Base-by-base conservation (phyloP, 2,329 filamentous ascomycete species). In the Penicillium sp. region DNA sequence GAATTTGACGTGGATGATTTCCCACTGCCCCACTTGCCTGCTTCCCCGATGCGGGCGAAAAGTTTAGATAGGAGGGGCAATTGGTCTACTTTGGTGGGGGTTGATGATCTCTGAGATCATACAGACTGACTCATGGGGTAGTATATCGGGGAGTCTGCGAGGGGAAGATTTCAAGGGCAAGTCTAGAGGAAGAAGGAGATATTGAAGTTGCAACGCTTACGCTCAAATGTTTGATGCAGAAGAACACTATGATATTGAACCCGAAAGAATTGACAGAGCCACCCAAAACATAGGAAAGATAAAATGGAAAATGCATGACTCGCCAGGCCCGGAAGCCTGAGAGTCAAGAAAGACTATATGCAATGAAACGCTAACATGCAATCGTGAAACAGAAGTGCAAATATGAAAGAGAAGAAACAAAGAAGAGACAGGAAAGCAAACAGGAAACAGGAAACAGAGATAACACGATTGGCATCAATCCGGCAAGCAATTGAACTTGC, bases 31-130 rank as follows among this genome's bases (percentile, higher is more conserved):
- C 52, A 54, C 52, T 54, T 54, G 36, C 48, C 48, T 54, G 36
- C 48, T 54, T 54, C 51, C 51, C 51, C 51, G 51, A 53, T 50
- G 51, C 52, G 29, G 38, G 38, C 38, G 18, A 40, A 40, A 38
- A 32, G 49, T 18, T 45, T 41, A 51, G 42, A 46, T 51, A 32
- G 16, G 48, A 51, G 34, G 48, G 42, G 32, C 29, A 13, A 10
- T 34, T 27, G 24, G 24, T 27, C 6, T 40, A 21, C 38, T 40
- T 3, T 18, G n/a, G 36, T 8, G 36, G 36, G n/a, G 13, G 18
- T 18, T 27, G 24, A 27, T 39, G 38, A 40, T 40, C 38, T 40
- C 3, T 40, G 8, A 16, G 38, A 21, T 40, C 16, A 40, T 40
- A 40, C 32, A 41, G 4, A 5, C 24, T 2, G 31, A 13, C 7